Base-by-base conservation (phyloP, 352 stramenopile genomes). In the Phytophthora pisi region DNA sequence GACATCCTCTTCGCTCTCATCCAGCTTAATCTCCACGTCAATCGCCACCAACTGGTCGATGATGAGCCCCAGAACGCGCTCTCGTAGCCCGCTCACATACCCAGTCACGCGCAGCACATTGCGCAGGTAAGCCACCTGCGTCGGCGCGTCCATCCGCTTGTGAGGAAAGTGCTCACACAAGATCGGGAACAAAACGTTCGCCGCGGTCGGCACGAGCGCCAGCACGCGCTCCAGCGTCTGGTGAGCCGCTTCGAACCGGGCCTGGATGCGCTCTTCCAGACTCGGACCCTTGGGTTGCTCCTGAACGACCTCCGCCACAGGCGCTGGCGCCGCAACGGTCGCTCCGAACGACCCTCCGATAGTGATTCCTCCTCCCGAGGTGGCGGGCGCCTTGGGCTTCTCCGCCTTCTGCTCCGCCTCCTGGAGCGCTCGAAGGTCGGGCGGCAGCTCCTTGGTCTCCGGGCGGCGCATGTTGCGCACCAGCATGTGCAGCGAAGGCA, bases 21-120 rank as follows among this genome's bases (percentile, higher is more conserved):
- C 90, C 20, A 97, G 60, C 58, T 92, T 92, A 61, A 97, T 97
- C 56, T 97, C 90, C 24, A 97, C 89, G 61, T 97, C 90, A 11
- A 97, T 90, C 8, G 83, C 78, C 38, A 96, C 89, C 5, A 97
- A 72, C 47, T 89, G 84, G 56, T 97, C 90, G 18, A 95, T 82
- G 51, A 96, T 79, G n/a, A 97, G 66, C 10, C 70, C 84, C 11
- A 97, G 80, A n/a, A 95, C 81, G 46, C 88, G 88, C 56, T 97
- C 88, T 40, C 91, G 83, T 5, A 97, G 66, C 5, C 81, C 81
- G 13, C 82, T 64, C 16, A 89, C 73, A 55, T 93, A 93, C 13
- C 64, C 82, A 6, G 81, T 88, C 11, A 96, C 63, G n/a, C 78
- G 67, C 13, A 96, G 68, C 28, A 94, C 64, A 71, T 94, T 93